Evolutionary conservation across 1,139 yeast genomes (phyloP).

Genomic region (Candida labiduridarum): DNA sequence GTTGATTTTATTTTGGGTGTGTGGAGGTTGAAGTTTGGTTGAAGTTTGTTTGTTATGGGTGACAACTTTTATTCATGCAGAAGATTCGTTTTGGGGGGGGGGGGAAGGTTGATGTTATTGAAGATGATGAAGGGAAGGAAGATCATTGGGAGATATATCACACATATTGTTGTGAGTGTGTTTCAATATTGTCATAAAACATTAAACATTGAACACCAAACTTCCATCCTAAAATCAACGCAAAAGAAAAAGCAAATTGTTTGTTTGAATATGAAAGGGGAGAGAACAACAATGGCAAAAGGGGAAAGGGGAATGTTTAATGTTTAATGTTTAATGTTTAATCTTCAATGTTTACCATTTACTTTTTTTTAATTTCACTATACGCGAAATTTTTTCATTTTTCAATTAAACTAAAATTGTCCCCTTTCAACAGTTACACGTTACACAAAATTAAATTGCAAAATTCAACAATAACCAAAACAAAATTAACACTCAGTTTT

Average conservation of each 20-base stretch:
- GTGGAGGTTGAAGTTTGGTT: no score
- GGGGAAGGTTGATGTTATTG: no score
- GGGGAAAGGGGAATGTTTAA: background rate
- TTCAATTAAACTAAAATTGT: background rate
- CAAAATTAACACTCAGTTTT: background rate
- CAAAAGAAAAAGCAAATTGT: no score
- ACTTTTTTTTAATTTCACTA: background rate
- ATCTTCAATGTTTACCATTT: background rate
- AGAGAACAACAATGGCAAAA: background rate
- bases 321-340: background rate
- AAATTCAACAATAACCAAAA: background rate
- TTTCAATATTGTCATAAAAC: background rate
- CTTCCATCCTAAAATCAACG: background rate
- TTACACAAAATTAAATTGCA: conserved; percentile 2
- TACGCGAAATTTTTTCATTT: background rate
- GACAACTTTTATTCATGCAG: no score
- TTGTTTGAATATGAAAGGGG: background rate
- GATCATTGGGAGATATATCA: no score
- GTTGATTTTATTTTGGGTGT: no score
- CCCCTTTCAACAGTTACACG: background rate
- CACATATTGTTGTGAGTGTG: no score
- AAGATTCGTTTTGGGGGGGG: no score
- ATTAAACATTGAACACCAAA: no score
- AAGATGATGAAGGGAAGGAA: background rate
- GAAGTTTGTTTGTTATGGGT: no score